These are phyloP conservation scores for Bassia scoparia DNA, from an alignment of 148 eudicot species.

Conservation along the genomic window DNA sequence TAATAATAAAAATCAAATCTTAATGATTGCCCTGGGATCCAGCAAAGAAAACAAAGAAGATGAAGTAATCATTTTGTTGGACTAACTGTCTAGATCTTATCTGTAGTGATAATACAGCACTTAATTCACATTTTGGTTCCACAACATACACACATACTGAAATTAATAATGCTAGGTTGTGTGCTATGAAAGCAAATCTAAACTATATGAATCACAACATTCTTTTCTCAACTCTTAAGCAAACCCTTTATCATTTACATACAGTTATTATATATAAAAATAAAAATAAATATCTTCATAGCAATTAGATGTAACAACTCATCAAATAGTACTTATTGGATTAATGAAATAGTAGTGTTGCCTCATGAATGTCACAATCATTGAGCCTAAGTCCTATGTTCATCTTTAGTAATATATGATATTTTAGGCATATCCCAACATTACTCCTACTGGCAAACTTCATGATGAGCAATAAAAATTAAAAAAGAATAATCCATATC, in stretches of 20 bases:
- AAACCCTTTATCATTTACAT: background rate
- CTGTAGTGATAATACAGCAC: background rate
- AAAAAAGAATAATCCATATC: too few species aligned
- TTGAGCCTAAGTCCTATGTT: too few species aligned
- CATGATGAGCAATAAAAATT: too few species aligned
- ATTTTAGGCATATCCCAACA: too few species aligned
- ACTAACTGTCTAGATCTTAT: constrained; percentile 8
- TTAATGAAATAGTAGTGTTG: too few species aligned
- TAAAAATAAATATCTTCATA: background rate
- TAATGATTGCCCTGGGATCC: constrained; percentile 20
- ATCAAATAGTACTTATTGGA: background rate
- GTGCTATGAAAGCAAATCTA: background rate
- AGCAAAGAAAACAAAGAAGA: constrained; percentile 1
- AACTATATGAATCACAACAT: background rate
- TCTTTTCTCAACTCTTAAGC: constrained; percentile 1
- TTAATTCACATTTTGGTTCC: background rate
- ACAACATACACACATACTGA: background rate
- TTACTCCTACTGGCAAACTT: too few species aligned
- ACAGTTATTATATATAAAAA: too few species aligned
- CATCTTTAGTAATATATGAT: too few species aligned
- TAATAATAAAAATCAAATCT: constrained; percentile 5
- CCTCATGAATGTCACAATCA: too few species aligned
- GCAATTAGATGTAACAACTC: background rate
- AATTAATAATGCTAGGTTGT: background rate
- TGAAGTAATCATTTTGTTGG: constrained; percentile 10